These are phyloP conservation scores for Plasmodium reichenowi DNA, from an alignment of 169 alveolate genomes.

Conservation along the genomic window DNA sequence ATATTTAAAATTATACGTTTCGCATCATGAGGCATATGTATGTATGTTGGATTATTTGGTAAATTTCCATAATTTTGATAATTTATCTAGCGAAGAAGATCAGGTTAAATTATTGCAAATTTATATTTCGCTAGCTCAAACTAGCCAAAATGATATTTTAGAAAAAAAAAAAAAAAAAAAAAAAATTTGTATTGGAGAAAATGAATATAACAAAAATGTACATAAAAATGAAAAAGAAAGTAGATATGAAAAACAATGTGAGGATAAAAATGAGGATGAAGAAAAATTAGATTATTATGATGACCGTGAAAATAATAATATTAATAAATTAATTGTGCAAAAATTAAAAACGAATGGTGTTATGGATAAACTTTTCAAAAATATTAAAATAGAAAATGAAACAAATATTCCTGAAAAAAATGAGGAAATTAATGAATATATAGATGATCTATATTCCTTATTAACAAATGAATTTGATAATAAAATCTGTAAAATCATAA, in stretches of 20 bases:
- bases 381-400: constrained; percentile 2
- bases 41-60: constrained; percentile 50
- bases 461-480: constrained; percentile 4
- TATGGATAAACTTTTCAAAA: neutral
- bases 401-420: neutral
- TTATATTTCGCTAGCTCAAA: constrained; percentile 22
- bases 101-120: constrained; percentile 54
- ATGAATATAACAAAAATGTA: neutral
- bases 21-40: constrained; percentile 20
- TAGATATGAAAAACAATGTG: neutral
- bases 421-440: constrained; percentile 5
- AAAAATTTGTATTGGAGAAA: neutral
- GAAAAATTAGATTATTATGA: neutral
- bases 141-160: neutral
- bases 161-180: neutral
- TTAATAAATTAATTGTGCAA: neutral
- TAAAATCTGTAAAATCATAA: neutral
- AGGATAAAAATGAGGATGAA: neutral
- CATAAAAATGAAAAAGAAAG: neutral
- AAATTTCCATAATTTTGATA: constrained; percentile 7
- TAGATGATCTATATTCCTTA: neutral
- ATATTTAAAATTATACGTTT: constrained; percentile 35
- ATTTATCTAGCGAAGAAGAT: constrained; percentile 10
- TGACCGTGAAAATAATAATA: neutral
- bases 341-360: constrained; percentile 4